A percentile compares a stretch with the other conserved stretches of the same genome.
These are phyloP conservation scores for Corymbia calophylla DNA, from an alignment of 441 rosid genomes.

Conservation along the genomic window DNA sequence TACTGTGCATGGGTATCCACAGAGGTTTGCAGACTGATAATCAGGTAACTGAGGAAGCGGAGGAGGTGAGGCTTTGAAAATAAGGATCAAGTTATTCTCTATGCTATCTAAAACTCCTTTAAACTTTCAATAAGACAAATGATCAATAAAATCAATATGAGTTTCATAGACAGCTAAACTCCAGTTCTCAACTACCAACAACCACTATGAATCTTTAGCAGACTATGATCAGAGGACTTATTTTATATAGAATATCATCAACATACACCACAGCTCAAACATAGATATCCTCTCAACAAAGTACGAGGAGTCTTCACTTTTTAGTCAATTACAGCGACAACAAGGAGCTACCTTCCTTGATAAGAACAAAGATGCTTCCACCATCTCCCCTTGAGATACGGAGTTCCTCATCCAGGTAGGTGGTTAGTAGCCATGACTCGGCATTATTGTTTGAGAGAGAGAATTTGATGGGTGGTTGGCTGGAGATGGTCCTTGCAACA, in stretches of 20 bases:
- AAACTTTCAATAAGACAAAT: background rate
- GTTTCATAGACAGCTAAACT: background rate
- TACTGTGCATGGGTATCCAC: background rate
- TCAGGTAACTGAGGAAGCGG: background rate
- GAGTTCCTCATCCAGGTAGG: conserved; percentile 88
- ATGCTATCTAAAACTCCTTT: background rate
- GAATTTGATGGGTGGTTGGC: conserved; percentile 89
- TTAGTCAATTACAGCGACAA: conserved; percentile 9
- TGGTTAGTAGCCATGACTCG: conserved; percentile 86
- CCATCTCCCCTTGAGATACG: conserved; percentile 89
- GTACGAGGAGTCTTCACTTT: background rate
- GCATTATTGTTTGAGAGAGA: conserved; percentile 55
- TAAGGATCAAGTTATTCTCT: background rate
- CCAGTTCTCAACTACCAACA: background rate
- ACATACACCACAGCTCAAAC: background rate
- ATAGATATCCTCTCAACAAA: background rate
- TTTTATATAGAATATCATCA: background rate
- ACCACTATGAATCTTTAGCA: background rate
- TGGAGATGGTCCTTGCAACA: conserved; percentile 80
- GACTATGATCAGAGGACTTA: background rate
- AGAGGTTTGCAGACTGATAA: background rate
- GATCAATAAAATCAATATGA: background rate
- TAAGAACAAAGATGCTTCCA: conserved; percentile 79
- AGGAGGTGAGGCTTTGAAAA: background rate
- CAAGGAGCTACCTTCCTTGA: conserved; percentile 84